phyloP scores from a whole-genome alignment of 169 alveolate species.

The Cryptosporidium tyzzeri region DNA sequence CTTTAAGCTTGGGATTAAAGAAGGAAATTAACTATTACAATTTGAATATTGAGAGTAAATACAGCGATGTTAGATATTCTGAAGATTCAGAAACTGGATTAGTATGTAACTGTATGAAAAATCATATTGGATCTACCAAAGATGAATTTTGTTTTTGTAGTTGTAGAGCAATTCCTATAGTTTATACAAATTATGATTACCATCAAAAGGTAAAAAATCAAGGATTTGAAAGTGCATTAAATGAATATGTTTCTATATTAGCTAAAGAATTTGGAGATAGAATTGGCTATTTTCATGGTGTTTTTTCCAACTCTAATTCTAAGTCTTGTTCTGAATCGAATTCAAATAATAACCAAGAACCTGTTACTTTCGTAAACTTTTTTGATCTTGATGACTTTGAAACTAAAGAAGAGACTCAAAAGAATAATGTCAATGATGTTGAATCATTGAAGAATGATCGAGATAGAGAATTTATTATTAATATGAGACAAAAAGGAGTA shows the following conservation, averaged over 20 bases:
- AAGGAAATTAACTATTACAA: slow-evolving; percentile 78
- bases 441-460: background rate
- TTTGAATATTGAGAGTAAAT: slow-evolving; percentile 81
- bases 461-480: slow-evolving; percentile 6
- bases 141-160: slow-evolving; percentile 36
- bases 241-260: slow-evolving; percentile 50
- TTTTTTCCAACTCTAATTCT: background rate
- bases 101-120: slow-evolving; percentile 4
- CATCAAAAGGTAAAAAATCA: slow-evolving; percentile 78
- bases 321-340: background rate
- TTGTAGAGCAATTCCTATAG: slow-evolving; percentile 42
- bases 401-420: background rate
- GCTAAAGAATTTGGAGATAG: slow-evolving; percentile 49
- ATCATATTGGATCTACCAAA: background rate
- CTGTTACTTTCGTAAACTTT: slow-evolving; percentile 32
- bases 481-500: slow-evolving; percentile 91
- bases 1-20: slow-evolving; percentile 45
- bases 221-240: slow-evolving; percentile 72
- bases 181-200: slow-evolving; percentile 63
- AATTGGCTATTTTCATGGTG: slow-evolving; percentile 77
- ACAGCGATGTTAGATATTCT: background rate
- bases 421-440: background rate
- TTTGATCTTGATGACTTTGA: slow-evolving; percentile 30
- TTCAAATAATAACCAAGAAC: background rate
- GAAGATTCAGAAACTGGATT: slow-evolving; percentile 57